Evolutionary conservation across 306 rosid species (phyloP).

Genomic region (Begonia peltatifolia): DNA sequence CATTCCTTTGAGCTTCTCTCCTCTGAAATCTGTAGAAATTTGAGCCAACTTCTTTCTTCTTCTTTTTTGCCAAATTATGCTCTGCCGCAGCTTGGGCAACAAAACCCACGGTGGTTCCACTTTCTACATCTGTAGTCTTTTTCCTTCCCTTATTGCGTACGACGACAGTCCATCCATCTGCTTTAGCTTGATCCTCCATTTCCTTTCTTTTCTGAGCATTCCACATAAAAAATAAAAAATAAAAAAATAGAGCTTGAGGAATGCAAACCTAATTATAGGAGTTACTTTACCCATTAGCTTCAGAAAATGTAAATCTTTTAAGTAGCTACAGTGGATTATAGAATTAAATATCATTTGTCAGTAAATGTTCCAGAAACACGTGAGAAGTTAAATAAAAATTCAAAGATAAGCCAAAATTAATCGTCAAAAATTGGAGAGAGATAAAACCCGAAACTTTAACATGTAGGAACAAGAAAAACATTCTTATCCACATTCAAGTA

Average conservation of each 20-base stretch:
- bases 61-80: slow-evolving; percentile 52
- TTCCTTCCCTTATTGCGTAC: slow-evolving; percentile 82
- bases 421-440: no score
- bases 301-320: no score
- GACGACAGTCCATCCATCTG: slow-evolving; percentile 87
- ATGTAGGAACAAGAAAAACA: neutral
- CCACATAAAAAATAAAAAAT: slow-evolving; percentile 9
- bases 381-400: no score
- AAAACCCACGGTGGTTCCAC: slow-evolving; percentile 66
- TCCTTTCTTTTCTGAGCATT: slow-evolving; percentile 52
- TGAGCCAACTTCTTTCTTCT: slow-evolving; percentile 40
- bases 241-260: neutral
- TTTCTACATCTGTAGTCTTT: slow-evolving; percentile 71
- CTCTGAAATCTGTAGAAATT: slow-evolving; percentile 85
- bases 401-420: no score
- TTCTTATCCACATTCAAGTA: neutral
- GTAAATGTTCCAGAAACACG: no score
- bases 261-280: no score
- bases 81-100: slow-evolving; percentile 62
- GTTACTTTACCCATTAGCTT: no score
- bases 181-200: slow-evolving; percentile 57
- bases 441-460: neutral
- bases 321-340: no score
- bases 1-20: slow-evolving; percentile 74
- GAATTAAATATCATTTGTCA: no score